Evolutionary conservation across 148 eudicot species (phyloP), one percentile per base, ranked within the genome.

Genomic region (Beta vulgaris): DNA sequence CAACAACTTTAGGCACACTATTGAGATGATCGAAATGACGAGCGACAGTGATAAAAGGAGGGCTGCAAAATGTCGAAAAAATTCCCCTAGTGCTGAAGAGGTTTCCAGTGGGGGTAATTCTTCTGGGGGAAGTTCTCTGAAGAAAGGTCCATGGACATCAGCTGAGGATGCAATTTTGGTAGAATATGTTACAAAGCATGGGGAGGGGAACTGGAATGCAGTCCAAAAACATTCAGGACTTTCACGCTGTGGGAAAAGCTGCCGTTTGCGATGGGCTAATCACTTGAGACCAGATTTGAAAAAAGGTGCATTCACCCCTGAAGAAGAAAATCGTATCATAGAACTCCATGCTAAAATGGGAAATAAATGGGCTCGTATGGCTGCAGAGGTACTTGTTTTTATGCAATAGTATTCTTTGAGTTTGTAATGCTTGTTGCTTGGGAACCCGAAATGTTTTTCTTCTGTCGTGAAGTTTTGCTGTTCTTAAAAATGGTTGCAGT

Each of bases 291-390:
- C 98, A 12, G 85, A 92, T 73, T 82, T 94, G 75, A 94, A 90
- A 82, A 94, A 90, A 81, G 98, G 97, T 15, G 86, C 97, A 46
- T 88, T 94, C 63, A 90, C 87, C 19, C 74, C 84, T 0, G 97
- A 94, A 74, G 98, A 94, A 82, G 98, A 90, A 76, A 69, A 80
- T 28, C 85, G 80, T 42, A 92, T 94, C 70, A 88, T 94, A 69
- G 90, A 90, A 75, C 96, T 94, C 34, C 98, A 94, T 86, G 91
- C 97, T 31, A 88, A 87, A 78, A 86, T 94, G 91, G 98, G 98
- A 69, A 94, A 94, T 73, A 94, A 94, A 79, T 94, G 98, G 98
- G 98, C 98, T 72, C 88, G 98, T 49, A 94, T 94, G 98, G 98
- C 98, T 77, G 84, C 87, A 18, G 88, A 88, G 90, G 95, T 90